Base-by-base conservation (phyloP, 1,284 basidiomycete species). In the Afroboletus lepidellus region DNA sequence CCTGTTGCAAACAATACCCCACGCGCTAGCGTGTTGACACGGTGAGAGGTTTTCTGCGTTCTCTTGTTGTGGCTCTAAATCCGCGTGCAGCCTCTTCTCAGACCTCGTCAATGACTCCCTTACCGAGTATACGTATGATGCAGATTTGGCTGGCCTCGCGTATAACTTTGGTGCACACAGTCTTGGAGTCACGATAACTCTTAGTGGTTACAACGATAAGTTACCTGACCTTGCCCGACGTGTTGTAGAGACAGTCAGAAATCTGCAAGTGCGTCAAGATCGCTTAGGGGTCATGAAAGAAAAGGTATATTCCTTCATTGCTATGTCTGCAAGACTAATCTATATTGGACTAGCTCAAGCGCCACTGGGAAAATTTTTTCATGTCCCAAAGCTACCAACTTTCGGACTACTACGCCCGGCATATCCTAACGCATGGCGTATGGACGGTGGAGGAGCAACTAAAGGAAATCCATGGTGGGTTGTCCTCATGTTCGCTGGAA, bases 121-220 rank as follows among this genome's bases (percentile, higher is more conserved):
- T 48, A 88, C 86, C 11, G 96, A 99, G 71, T 94, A 90, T 64
- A 80, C 92, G 1, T 99, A 99, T 69, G 90, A 95, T 63, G 97
- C 97, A 8, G 88, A 92, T 48, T 79, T 99, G 18, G 97, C 95
- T 27, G 94, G 94, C 15, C 77, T 99, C 43, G 76, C 77, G 13
- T 99, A 97, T 73, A 79, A 75, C 60, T 79, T 97, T 59, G 75
- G 81, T 32, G 77, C 80, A 27, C 80, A 86, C 57, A 77, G 78
- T 8, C 84, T 87, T 27, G 89, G 90, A 3, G 69, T 98, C 36
- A 81, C 78, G 43, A 69, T 98, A 29, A 77, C 79, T 9, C 75
- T 94, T 43, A 81, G 79, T 46, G 97, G 97, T 2, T 99, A 98
- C 75, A 97, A 96, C 66, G 95, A 99, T 74, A 98, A 98, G 73